Base-by-base conservation (phyloP, 192 early-diverging fungal genomes). In the Coemansia sp. region DNA sequence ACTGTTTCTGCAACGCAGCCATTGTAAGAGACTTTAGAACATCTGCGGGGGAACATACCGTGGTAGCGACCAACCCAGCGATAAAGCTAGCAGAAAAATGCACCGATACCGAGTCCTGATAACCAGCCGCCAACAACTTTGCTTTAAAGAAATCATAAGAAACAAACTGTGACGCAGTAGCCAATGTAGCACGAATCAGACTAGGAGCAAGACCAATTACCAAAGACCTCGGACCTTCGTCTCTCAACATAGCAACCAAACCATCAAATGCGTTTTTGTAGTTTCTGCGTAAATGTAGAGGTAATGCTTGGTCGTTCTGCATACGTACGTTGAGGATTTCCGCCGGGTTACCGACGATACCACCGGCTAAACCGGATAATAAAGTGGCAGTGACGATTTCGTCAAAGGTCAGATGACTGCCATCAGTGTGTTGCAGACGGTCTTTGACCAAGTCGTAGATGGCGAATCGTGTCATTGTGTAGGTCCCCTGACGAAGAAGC, bases 201-300 rank as follows among this genome's bases (percentile, higher is more conserved):
- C 94, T 95, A 7, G 96, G 94, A 1, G 87, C 93, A 20, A 99
- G 68, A 31, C 96, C 96, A 67, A 94, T 89, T 65, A 92, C 89
- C 56, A 99, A 76, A 20, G 92, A 87, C 14, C 68, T 34, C 1
- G 86, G 61, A 11, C 95, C 94, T 68, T 96, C 94, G 22, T 86
- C 76, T 10, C 83, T 73, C 0, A 90, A 67, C 72, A 96, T 96
- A 55, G 86, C 85, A 52, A 76, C 65, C 0, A 89, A 71, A 40
- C 88, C 92, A 76, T 89, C 77, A 51, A 87, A 48, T 0, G 89
- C 91, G 74, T 89, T 85, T 30, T 80, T 82, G 67, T 93, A 93
- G 70, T 93, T 87, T 28, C 90, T 76, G 29, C 87, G 87, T 60
- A 84, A 56, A 5, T 84, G 71, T 45, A 54, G 55, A 28, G 90